A percentile compares a stretch with the other conserved stretches of the same genome.
These are phyloP conservation scores for Coniophora puteana DNA, from an alignment of 1,284 basidiomycete genomes.

Conservation along the genomic window DNA sequence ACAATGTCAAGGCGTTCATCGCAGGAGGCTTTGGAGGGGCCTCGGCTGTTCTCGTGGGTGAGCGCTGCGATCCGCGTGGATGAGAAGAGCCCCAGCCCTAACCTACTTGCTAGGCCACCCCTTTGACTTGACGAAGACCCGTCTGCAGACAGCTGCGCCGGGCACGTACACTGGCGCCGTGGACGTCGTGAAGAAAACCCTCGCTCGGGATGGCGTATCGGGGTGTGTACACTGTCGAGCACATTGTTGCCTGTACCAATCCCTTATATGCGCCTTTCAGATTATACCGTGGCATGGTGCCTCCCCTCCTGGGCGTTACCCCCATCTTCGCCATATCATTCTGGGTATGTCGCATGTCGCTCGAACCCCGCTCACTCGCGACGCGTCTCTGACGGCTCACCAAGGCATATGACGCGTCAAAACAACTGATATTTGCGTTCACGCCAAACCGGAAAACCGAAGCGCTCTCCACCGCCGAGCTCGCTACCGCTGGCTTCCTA, in stretches of 20 bases:
- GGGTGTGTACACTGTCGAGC: conserved; percentile 55
- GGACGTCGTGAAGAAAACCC: conserved; percentile 89
- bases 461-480: conserved; percentile 73
- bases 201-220: conserved; percentile 84
- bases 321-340: conserved; percentile 99
- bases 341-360: conserved; percentile 62
- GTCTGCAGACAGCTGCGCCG: conserved; percentile 89
- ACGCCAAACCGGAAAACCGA: conserved; percentile 69
- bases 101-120: conserved; percentile 71
- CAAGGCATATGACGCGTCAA: conserved; percentile 95
- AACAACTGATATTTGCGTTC: conserved; percentile 75
- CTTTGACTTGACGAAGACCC: conserved; percentile 96
- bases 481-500: conserved; percentile 92
- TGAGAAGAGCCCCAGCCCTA: conserved; percentile 7
- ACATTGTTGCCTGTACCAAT: conserved; percentile 7
- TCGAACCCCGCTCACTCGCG: not conserved
- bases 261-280: conserved; percentile 34
- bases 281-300: conserved; percentile 95
- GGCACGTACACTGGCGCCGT: conserved; percentile 91
- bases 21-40: conserved; percentile 92
- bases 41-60: conserved; percentile 85
- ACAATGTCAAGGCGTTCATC: conserved; percentile 80
- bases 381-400: conserved; percentile 8
- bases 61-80: conserved; percentile 27
- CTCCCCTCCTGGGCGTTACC: conserved; percentile 94